These are phyloP conservation scores for Neoscytalidium dimidiatum DNA, from an alignment of 2,329 filamentous ascomycete species.

Conservation along the genomic window DNA sequence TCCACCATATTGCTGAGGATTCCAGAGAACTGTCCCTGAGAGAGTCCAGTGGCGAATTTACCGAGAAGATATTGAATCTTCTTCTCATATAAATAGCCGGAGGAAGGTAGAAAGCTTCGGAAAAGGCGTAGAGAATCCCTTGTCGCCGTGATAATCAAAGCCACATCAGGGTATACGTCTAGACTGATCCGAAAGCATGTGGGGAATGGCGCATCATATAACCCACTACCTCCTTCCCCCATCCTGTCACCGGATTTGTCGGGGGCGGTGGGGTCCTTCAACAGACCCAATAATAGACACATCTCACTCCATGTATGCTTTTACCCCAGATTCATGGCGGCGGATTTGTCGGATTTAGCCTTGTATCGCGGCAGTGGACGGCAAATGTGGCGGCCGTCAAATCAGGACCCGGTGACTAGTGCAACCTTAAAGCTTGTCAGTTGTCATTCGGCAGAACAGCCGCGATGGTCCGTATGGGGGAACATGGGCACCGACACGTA, in stretches of 20 bases:
- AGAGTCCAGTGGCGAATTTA: not conserved
- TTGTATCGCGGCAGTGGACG: not conserved
- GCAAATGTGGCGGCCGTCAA: not conserved
- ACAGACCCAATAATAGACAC: not conserved
- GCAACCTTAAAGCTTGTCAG: constrained; percentile 4
- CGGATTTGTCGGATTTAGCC: constrained; percentile 18
- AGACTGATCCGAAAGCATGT: not conserved
- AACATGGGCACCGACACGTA: not conserved
- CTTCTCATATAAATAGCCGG: not conserved
- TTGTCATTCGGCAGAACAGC: not conserved
- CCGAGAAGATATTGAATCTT: not conserved
- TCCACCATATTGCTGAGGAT: not conserved
- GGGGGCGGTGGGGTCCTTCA: not conserved
- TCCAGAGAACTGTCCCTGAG: not conserved
- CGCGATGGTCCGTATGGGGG: not conserved
- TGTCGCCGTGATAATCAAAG: not conserved
- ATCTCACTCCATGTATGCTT: not conserved
- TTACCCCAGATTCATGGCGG: constrained; percentile 9
- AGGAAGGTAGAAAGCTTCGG: not conserved
- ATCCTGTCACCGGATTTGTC: not conserved
- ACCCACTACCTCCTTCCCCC: not conserved
- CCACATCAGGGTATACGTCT: not conserved
- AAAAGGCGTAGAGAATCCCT: not conserved
- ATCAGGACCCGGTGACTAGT: not conserved
- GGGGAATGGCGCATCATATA: not conserved